Conservation (phyloP, 176 grass and related monocot species). For the Oryza australiensis region DNA sequence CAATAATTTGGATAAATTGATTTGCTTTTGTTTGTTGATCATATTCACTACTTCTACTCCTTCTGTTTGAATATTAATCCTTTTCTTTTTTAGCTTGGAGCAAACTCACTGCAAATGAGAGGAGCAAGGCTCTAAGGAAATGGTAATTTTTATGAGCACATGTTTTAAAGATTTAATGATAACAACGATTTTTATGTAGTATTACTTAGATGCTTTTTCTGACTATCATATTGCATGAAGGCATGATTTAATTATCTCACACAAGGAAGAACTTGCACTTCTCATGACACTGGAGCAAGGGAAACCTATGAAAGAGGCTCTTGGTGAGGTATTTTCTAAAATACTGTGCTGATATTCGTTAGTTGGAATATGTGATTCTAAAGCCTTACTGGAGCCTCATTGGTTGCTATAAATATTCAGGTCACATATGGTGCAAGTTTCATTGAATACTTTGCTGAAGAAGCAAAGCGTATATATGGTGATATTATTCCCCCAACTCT, state of each 20-base stretch:
- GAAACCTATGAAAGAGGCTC: constrained; percentile 91
- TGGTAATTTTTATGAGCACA: constrained; percentile 59
- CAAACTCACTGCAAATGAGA: constrained; percentile 83
- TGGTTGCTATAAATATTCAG: constrained; percentile 41
- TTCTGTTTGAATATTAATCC: constrained; percentile 18
- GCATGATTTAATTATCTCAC: constrained; percentile 91
- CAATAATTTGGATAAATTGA: not conserved
- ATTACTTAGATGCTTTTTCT: constrained; percentile 34
- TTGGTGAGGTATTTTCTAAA: constrained; percentile 75
- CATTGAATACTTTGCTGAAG: constrained; percentile 93
- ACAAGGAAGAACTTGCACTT: constrained; percentile 93
- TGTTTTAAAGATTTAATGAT: constrained; percentile 1
- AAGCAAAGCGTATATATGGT: constrained; percentile 94
- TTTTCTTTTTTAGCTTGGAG: constrained; percentile 78
- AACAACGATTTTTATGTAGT: constrained; percentile 4
- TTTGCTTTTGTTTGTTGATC: not conserved
- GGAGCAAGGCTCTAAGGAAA: constrained; percentile 92
- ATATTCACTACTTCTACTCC: not conserved
- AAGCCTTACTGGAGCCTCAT: constrained; percentile 22
- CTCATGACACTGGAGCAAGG: constrained; percentile 95
- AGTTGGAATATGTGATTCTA: constrained; percentile 22
- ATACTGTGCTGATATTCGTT: constrained; percentile 20
- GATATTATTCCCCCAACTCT: constrained; percentile 84
- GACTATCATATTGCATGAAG: constrained; percentile 51
- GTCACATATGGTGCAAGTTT: constrained; percentile 92